Evolutionary conservation across 1,284 basidiomycete species (phyloP).

Genomic region (Ganoderma lingzhi): DNA sequence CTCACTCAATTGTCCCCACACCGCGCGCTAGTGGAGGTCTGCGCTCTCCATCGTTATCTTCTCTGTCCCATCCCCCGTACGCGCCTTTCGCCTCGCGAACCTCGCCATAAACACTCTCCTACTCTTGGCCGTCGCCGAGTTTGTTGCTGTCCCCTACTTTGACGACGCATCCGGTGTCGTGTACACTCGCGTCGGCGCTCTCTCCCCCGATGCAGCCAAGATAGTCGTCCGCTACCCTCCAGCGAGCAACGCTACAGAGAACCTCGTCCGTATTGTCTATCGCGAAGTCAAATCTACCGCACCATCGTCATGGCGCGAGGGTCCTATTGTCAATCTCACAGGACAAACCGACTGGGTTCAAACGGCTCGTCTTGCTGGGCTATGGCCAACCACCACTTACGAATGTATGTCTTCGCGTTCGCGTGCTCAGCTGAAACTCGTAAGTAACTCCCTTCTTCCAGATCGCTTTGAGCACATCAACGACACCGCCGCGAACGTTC

Average conservation of each 20-base stretch:
- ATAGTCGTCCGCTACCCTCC: constrained; percentile 67
- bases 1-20: not conserved
- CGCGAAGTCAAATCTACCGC: constrained; percentile 46
- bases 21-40: constrained; percentile 25
- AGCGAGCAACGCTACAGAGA: constrained; percentile 40
- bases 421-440: not conserved
- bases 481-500: constrained; percentile 49
- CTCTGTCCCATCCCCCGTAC: constrained; percentile 54
- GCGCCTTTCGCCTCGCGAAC: constrained; percentile 47
- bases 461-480: constrained; percentile 54
- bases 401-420: constrained; percentile 62
- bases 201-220: constrained; percentile 70
- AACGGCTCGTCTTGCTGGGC: constrained; percentile 60
- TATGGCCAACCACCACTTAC: constrained; percentile 78
- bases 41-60: constrained; percentile 46
- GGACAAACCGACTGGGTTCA: constrained; percentile 71
- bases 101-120: constrained; percentile 61
- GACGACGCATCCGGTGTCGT: constrained; percentile 61
- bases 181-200: constrained; percentile 74
- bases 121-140: constrained; percentile 57
- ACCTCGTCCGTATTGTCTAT: constrained; percentile 54
- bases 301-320: constrained; percentile 56
- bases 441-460: constrained; percentile 38
- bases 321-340: constrained; percentile 55
- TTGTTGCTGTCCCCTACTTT: constrained; percentile 58